Evolutionary conservation across 2,329 filamentous ascomycete species (phyloP).

Genomic region (Furcasterigmium furcatum): DNA sequence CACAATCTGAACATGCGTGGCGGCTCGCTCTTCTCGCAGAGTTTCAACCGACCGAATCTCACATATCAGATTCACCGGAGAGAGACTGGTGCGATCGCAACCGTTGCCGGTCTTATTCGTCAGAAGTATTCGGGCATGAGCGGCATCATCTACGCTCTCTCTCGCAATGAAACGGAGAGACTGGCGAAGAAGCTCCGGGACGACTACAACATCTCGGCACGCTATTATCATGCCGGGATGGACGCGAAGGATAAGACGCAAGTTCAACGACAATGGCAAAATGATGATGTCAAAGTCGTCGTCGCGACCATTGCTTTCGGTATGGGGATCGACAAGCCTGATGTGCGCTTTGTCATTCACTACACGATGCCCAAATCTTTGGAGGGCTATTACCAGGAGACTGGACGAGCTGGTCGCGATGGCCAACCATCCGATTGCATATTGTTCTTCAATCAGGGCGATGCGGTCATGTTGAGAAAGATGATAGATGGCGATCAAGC

Average conservation of each 20-base stretch:
- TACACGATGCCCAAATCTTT: slow-evolving; percentile 90
- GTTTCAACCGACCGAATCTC: slow-evolving; percentile 95
- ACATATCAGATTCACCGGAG: slow-evolving; percentile 83
- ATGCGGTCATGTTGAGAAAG: slow-evolving; percentile 68
- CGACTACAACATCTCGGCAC: slow-evolving; percentile 64
- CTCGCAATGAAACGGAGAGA: slow-evolving; percentile 76
- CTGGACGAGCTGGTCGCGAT: slow-evolving; percentile 89
- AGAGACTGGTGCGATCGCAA: slow-evolving; percentile 27
- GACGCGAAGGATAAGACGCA: slow-evolving; percentile 61
- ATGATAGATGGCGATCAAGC: slow-evolving; percentile 79
- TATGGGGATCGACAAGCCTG: slow-evolving; percentile 99
- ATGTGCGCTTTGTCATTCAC: slow-evolving; percentile 96
- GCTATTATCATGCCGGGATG: slow-evolving; percentile 85
- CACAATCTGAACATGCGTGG: slow-evolving; percentile 81
- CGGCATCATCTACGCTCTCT: slow-evolving; percentile 92
- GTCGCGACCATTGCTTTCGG: slow-evolving; percentile 98
- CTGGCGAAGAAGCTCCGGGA: slow-evolving; percentile 67
- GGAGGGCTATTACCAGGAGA: slow-evolving; percentile 98
- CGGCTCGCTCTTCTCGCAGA: slow-evolving; percentile 81
- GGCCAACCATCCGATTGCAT: slow-evolving; percentile 85
- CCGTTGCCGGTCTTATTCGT: slow-evolving; percentile 66
- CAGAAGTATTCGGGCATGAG: slow-evolving; percentile 67
- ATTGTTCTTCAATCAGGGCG: slow-evolving; percentile 80
- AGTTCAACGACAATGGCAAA: slow-evolving; percentile 82
- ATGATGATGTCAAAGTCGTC: slow-evolving; percentile 76